Evolutionary conservation across 2,329 filamentous ascomycete genomes (phyloP).

Genomic region (Cytospora piceicola): DNA sequence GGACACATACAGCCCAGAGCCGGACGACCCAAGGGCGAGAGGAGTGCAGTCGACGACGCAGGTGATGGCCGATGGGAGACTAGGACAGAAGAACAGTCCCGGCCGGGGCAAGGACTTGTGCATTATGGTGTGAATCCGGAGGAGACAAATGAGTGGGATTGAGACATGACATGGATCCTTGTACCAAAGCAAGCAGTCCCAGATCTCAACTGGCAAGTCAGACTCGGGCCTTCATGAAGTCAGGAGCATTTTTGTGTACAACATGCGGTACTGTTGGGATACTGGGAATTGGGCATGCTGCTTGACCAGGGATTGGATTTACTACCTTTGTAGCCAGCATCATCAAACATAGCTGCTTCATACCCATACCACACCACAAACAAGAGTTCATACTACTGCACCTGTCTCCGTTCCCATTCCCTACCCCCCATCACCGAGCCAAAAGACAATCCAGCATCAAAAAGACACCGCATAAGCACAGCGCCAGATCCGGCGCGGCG

Average conservation of each 20-base stretch:
- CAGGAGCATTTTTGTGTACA: background rate
- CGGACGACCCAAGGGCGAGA: background rate
- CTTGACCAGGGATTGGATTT: too few relatives aligned
- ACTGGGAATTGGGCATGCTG: too few relatives aligned
- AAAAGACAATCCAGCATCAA: conserved; percentile 9
- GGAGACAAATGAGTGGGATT: background rate
- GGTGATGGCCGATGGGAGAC: background rate
- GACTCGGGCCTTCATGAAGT: background rate
- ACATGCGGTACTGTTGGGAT: background rate
- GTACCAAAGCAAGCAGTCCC: background rate
- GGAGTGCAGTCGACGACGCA: background rate
- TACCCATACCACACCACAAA: background rate
- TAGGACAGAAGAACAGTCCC: background rate
- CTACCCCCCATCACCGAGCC: background rate
- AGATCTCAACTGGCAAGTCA: background rate
- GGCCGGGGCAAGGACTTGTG: background rate
- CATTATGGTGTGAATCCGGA: background rate
- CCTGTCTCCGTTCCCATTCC: background rate
- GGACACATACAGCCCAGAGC: background rate
- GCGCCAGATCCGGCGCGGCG: conserved; percentile 18
- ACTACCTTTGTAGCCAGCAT: too few relatives aligned
- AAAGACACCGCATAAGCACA: conserved; percentile 10
- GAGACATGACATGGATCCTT: background rate
- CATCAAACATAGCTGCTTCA: too few relatives aligned
- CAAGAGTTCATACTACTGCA: background rate